Evolutionary conservation across 2,329 filamentous ascomycete species (phyloP).

Genomic region (Penicillium sp.): DNA sequence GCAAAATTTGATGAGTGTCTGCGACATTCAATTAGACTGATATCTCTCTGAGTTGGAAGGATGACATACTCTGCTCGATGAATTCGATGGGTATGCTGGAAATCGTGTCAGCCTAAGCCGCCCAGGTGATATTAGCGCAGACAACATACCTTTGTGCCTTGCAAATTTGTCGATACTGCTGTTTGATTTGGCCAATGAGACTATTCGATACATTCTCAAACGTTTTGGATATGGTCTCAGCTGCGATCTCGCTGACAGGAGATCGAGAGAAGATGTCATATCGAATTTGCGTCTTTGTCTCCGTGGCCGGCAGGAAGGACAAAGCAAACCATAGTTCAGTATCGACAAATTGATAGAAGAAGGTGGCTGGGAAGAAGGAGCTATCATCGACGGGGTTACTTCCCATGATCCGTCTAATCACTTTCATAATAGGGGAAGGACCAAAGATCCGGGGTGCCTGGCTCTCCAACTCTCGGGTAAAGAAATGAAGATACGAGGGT

Average conservation of each 20-base stretch:
- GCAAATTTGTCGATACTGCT: conserved; percentile 11
- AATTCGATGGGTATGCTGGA: background rate
- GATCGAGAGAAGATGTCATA: conserved; percentile 30
- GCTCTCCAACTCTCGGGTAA: conserved; percentile 7
- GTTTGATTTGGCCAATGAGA: conserved; percentile 12
- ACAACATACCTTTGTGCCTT: conserved; percentile 6
- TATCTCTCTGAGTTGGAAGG: background rate
- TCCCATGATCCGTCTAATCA: conserved; percentile 4
- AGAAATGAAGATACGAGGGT: background rate
- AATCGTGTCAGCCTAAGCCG: background rate
- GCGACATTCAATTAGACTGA: background rate
- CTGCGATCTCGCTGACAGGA: background rate
- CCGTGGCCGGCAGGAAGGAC: conserved; percentile 29
- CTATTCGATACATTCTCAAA: conserved; percentile 4
- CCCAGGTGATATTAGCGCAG: too few relatives aligned
- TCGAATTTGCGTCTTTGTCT: conserved; percentile 29
- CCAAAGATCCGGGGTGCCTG: background rate
- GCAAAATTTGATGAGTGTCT: conserved; percentile 13
- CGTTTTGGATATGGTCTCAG: background rate
- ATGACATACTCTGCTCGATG: background rate
- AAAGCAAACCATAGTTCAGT: conserved; percentile 24
- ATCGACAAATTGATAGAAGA: conserved; percentile 23
- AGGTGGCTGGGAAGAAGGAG: conserved; percentile 26
- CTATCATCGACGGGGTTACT: background rate
- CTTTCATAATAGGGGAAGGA: conserved; percentile 2